phyloP scores from a whole-genome alignment of 306 rosid species.

The Lathyrus oleraceus region DNA sequence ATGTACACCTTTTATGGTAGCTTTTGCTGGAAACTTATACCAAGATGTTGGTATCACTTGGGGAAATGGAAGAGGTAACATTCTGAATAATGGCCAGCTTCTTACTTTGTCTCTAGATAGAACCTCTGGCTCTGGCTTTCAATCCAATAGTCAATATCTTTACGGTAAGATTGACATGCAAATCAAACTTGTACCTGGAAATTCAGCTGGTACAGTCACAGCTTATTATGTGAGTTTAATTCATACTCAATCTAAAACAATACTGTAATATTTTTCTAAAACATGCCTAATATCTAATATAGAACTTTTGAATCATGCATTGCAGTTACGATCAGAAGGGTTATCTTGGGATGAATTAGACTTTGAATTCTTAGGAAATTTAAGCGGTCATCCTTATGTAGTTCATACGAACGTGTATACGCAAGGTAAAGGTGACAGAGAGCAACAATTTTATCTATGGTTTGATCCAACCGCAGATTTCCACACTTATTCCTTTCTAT shows the following conservation, averaged over 20 bases:
- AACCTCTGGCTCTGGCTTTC: slow-evolving; percentile 75
- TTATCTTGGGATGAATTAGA: slow-evolving; percentile 64
- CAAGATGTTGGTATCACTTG: slow-evolving; percentile 60
- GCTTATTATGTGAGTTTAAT: slow-evolving; percentile 52
- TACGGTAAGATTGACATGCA: slow-evolving; percentile 59
- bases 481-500: slow-evolving; percentile 68
- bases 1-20: slow-evolving; percentile 17
- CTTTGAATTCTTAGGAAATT: slow-evolving; percentile 71
- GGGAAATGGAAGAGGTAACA: slow-evolving; percentile 69
- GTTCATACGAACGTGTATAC: slow-evolving; percentile 67
- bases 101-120: slow-evolving; percentile 67
- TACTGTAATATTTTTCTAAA: no score
- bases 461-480: slow-evolving; percentile 74
- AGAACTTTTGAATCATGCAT: slow-evolving; percentile 18
- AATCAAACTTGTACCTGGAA: slow-evolving; percentile 64
- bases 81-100: slow-evolving; percentile 54
- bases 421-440: slow-evolving; percentile 69
- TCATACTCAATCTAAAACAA: no score
- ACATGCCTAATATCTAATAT: not conserved
- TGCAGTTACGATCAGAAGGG: slow-evolving; percentile 43
- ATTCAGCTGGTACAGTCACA: slow-evolving; percentile 74
- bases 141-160: slow-evolving; percentile 54
- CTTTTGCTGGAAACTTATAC: slow-evolving; percentile 42
- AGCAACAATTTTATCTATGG: slow-evolving; percentile 72
- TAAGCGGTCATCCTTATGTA: slow-evolving; percentile 66